Evolutionary conservation across 2,329 filamentous ascomycete species (phyloP).

Genomic region (Verticillium zaregamsianum): DNA sequence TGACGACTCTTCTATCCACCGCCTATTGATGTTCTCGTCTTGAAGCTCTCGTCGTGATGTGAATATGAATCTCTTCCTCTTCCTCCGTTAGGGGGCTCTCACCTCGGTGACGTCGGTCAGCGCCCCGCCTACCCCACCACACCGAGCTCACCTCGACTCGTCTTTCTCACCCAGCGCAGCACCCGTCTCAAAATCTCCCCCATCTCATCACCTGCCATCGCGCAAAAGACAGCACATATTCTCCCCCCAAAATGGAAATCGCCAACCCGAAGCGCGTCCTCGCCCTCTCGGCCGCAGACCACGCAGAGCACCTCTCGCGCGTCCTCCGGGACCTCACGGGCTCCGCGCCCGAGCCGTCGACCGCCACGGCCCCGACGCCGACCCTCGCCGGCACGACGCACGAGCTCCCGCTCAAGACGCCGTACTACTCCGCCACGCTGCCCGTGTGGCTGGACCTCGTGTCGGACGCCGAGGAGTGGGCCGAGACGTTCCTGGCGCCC

Average conservation of each 20-base stretch:
- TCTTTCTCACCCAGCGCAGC: not conserved
- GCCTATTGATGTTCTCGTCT: not conserved
- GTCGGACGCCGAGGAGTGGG: constrained; percentile 47
- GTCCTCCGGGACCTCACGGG: constrained; percentile 51
- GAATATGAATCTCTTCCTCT: not conserved
- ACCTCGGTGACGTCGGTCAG: not conserved
- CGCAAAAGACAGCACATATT: not conserved
- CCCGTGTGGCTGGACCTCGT: constrained; percentile 67
- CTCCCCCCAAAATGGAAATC: constrained; percentile 29
- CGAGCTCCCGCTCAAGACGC: constrained; percentile 47
- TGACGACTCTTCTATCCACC: not conserved
- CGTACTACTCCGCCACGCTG: constrained; percentile 57
- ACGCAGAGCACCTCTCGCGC: constrained; percentile 39
- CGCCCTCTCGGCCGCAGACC: constrained; percentile 47
- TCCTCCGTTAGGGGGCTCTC: not conserved
- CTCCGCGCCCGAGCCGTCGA: constrained; percentile 30
- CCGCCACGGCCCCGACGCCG: constrained; percentile 16
- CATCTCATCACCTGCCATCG: too few species aligned
- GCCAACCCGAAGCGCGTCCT: constrained; percentile 53
- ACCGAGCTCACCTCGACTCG: not conserved
- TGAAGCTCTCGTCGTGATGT: too few species aligned
- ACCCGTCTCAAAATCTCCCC: too few species aligned
- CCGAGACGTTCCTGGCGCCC: constrained; percentile 51
- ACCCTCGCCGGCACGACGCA: constrained; percentile 58
- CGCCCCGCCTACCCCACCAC: constrained; percentile 5